These are phyloP conservation scores for Entomortierella parvispora DNA, from an alignment of 192 early-diverging fungal species.

Conservation along the genomic window DNA sequence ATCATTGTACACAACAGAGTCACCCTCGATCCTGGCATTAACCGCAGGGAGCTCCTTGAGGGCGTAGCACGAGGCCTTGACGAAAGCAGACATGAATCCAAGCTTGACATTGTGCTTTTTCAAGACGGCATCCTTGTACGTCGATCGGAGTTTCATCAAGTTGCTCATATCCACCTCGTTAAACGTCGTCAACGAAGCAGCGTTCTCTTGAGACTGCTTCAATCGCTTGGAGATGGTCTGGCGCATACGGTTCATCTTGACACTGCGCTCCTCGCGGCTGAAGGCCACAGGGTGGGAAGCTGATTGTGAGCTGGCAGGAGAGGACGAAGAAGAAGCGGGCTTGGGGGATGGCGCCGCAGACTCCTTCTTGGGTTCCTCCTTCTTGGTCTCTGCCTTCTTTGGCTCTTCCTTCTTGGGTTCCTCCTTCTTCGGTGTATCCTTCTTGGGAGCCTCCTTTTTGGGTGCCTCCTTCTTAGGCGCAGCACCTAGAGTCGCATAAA, in stretches of 20 bases:
- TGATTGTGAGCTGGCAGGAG: conserved; percentile 44
- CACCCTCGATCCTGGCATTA: conserved; percentile 95
- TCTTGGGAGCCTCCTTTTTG: conserved; percentile 11
- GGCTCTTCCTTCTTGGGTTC: not conserved
- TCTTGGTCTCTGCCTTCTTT: conserved; percentile 25
- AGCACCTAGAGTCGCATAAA: too few relatives aligned
- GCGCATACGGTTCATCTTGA: conserved; percentile 99
- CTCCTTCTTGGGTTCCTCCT: conserved; percentile 23
- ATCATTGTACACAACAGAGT: conserved; percentile 91
- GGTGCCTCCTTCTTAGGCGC: too few relatives aligned
- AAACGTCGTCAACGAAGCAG: conserved; percentile 98
- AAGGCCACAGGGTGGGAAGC: conserved; percentile 58
- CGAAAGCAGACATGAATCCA: conserved; percentile 98
- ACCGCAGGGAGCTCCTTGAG: conserved; percentile 92
- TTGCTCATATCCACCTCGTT: conserved; percentile 99
- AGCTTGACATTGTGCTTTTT: conserved; percentile 97
- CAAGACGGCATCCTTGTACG: conserved; percentile 93
- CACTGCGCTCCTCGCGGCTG: conserved; percentile 55
- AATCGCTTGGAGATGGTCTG: conserved; percentile 91
- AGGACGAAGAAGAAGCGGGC: conserved; percentile 12
- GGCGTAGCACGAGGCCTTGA: conserved; percentile 89
- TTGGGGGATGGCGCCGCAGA: conserved; percentile 28
- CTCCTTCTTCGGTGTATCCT: conserved; percentile 56
- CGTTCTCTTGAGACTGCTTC: conserved; percentile 97
- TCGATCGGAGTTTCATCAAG: conserved; percentile 89